These are phyloP conservation scores for Nitzschia palea DNA, from an alignment of 108 stramenopile species.

Conservation along the genomic window DNA sequence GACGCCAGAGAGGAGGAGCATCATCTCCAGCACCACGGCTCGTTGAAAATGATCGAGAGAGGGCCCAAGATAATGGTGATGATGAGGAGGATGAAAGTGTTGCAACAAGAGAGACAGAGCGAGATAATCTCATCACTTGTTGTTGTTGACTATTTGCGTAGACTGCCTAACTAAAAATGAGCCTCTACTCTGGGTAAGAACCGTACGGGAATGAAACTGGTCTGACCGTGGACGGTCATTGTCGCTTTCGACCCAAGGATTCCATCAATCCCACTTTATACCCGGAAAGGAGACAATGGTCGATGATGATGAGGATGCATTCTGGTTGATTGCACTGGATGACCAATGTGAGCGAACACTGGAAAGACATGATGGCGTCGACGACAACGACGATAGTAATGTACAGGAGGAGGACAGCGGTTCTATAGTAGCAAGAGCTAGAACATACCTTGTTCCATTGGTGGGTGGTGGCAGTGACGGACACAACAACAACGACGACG, in stretches of 20 bases:
- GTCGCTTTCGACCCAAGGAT: no score
- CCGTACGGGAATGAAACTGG: no score
- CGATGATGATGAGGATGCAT: constrained; percentile 2
- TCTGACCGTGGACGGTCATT: no score
- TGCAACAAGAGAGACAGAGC: neutral
- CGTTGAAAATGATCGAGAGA: neutral
- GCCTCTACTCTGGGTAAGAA: no score
- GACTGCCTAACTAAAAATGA: no score
- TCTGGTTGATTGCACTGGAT: constrained; percentile 9
- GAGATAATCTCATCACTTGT: neutral
- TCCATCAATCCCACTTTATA: neutral
- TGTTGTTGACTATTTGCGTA: neutral
- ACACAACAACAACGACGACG: neutral
- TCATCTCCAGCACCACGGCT: no score
- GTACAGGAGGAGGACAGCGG: neutral
- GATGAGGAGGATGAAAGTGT: neutral
- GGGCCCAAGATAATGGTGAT: neutral
- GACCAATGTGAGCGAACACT: neutral
- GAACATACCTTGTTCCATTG: no score
- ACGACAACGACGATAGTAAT: neutral
- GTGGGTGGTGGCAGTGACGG: no score
- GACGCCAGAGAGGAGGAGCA: constrained; percentile 7
- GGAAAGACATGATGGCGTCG: neutral
- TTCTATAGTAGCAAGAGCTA: neutral
- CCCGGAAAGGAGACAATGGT: neutral